phyloP scores from a whole-genome alignment of 345 rosid species.

The Luvunga scandens region DNA sequence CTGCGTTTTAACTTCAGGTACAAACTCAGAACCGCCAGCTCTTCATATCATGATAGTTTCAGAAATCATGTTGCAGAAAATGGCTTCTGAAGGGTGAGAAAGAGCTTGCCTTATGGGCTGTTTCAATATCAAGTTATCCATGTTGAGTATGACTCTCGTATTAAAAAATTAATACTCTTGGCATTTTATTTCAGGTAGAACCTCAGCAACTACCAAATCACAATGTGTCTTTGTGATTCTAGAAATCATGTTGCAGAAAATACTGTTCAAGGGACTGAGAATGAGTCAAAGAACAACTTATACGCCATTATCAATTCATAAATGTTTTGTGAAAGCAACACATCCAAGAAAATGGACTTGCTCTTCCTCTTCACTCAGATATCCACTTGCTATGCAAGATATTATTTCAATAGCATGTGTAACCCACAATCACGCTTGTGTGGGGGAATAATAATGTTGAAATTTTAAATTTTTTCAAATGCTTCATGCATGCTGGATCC shows the following conservation, averaged over 20 bases:
- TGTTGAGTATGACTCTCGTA: neutral
- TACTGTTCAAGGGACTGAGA: neutral
- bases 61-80: conserved; percentile 7
- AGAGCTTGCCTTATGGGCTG: neutral
- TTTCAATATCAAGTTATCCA: neutral
- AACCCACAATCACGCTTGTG: too few species aligned
- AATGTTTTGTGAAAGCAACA: neutral
- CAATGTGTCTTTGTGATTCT: neutral
- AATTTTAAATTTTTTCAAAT: too few species aligned
- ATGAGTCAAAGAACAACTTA: neutral
- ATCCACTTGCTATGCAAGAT: neutral
- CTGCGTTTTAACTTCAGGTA: neutral
- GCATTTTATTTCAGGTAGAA: neutral
- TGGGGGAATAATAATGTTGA: neutral
- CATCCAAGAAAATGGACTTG: neutral
- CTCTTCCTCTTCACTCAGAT: neutral
- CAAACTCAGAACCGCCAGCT: neutral
- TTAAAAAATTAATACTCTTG: neutral
- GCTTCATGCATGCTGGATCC: neutral
- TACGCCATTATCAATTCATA: neutral
- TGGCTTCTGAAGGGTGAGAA: neutral
- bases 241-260: conserved; percentile 4
- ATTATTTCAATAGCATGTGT: neutral
- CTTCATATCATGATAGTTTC: neutral
- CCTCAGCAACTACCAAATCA: neutral